These are phyloP conservation scores for Madurella mycetomatis DNA, from an alignment of 2,329 filamentous ascomycete genomes.

Conservation along the genomic window DNA sequence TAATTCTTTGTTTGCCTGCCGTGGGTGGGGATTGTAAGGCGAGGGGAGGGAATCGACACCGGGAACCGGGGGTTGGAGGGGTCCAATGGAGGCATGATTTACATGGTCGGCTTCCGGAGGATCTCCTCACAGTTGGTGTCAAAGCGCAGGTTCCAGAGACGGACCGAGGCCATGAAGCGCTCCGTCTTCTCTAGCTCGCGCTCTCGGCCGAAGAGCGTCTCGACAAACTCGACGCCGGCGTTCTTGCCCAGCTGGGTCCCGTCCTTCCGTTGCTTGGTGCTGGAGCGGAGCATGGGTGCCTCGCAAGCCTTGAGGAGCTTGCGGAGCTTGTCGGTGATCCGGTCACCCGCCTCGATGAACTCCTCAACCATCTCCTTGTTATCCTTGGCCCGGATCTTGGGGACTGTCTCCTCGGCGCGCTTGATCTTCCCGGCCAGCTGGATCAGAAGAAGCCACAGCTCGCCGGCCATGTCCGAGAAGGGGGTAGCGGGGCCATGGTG, in stretches of 20 bases:
- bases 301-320: constrained; percentile 87
- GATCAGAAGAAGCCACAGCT: constrained; percentile 92
- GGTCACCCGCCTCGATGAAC: constrained; percentile 84
- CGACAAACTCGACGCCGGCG: constrained; percentile 90
- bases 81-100: constrained; percentile 24
- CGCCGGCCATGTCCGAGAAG: constrained; percentile 85
- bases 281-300: constrained; percentile 71
- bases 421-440: constrained; percentile 92
- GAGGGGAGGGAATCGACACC: constrained; percentile 5
- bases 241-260: constrained; percentile 79
- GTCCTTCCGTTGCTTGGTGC: constrained; percentile 70
- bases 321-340: constrained; percentile 79
- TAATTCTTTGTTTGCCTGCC: constrained; percentile 8
- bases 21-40: constrained; percentile 1
- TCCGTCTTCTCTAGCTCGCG: constrained; percentile 85
- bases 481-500: constrained; percentile 76
- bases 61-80: background rate
- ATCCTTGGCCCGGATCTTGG: constrained; percentile 66
- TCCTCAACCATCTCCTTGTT: constrained; percentile 80
- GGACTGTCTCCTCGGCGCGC: constrained; percentile 73
- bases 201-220: constrained; percentile 90
- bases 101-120: constrained; percentile 57
- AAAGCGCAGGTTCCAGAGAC: constrained; percentile 88
- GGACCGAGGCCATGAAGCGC: constrained; percentile 84
- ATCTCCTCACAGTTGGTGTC: constrained; percentile 95